These are phyloP conservation scores for Aspergillus mulundensis DNA, from an alignment of 495 filamentous ascomycete genomes.

Conservation along the genomic window DNA sequence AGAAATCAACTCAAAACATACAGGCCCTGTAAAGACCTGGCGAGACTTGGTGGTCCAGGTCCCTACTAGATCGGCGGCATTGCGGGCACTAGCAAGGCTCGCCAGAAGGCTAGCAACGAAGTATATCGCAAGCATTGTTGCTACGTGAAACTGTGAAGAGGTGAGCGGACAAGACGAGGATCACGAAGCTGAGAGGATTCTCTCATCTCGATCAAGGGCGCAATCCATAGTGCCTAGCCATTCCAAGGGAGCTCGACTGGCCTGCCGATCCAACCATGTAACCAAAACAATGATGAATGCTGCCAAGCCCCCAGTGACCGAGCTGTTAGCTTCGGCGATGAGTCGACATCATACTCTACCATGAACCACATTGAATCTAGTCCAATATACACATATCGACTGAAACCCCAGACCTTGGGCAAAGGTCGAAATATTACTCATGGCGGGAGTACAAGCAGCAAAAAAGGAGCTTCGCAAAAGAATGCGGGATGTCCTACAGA, in stretches of 20 bases:
- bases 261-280: conserved; percentile 17
- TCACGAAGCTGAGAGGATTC: not conserved
- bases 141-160: not conserved
- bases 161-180: not conserved
- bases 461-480: conserved; percentile 70
- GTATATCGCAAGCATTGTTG: conserved; percentile 18
- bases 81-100: conserved; percentile 29
- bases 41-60: conserved; percentile 78
- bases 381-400: not conserved
- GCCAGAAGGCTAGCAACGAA: conserved; percentile 18
- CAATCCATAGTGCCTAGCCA: conserved; percentile 5
- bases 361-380: too few relatives aligned
- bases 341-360: not conserved
- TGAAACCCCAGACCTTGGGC: too few relatives aligned
- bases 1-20: conserved; percentile 30
- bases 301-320: conserved; percentile 9
- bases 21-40: conserved; percentile 68
- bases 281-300: conserved; percentile 7
- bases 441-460: conserved; percentile 53
- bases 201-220: conserved; percentile 9
- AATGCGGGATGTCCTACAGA: conserved; percentile 61
- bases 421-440: conserved; percentile 18
- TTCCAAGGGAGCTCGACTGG: conserved; percentile 5
- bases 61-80: conserved; percentile 53
- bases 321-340: not conserved